Percentiles rank a stretch among this genome's conserved stretches.
phyloP scores from a whole-genome alignment of 2,329 filamentous ascomycete species.

The Didymellaceae sp. region DNA sequence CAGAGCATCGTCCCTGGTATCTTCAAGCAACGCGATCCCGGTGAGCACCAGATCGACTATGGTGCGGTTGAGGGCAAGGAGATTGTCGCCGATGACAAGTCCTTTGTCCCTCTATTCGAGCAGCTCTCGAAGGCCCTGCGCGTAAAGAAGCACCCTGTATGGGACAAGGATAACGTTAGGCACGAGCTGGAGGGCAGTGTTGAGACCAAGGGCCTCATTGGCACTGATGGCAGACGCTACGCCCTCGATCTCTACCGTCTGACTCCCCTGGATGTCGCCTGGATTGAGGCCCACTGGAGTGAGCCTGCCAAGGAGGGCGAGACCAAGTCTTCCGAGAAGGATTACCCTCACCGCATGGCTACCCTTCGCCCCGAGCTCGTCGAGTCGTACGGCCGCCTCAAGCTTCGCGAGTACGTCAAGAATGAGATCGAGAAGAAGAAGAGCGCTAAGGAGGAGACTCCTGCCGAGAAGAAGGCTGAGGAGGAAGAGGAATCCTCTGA shows the following conservation, averaged over 20 bases:
- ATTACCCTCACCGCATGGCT: slow-evolving; percentile 96
- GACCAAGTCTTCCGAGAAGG: slow-evolving; percentile 55
- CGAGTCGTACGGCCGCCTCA: slow-evolving; percentile 81
- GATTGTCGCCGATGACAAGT: slow-evolving; percentile 86
- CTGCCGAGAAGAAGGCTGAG: slow-evolving; percentile 49
- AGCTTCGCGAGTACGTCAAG: slow-evolving; percentile 88
- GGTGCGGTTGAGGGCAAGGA: slow-evolving; percentile 98
- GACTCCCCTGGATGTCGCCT: slow-evolving; percentile 86
- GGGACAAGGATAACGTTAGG: slow-evolving; percentile 92
- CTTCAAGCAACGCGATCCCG: slow-evolving; percentile 97
- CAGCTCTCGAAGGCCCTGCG: slow-evolving; percentile 89
- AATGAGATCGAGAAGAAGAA: slow-evolving; percentile 66
- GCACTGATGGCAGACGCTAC: slow-evolving; percentile 95
- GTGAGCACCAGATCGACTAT: slow-evolving; percentile 98
- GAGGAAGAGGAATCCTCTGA: slow-evolving; percentile 46
- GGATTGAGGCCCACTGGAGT: slow-evolving; percentile 78
- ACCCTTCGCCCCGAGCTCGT: slow-evolving; percentile 89
- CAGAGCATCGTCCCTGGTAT: slow-evolving; percentile 99
- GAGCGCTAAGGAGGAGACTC: slow-evolving; percentile 45
- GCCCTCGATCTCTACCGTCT: slow-evolving; percentile 96
- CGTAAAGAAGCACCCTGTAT: slow-evolving; percentile 94
- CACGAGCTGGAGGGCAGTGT: slow-evolving; percentile 95
- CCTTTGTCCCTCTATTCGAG: slow-evolving; percentile 82
- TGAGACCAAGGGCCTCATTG: slow-evolving; percentile 96
- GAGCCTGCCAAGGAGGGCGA: slow-evolving; percentile 53